Base-by-base conservation (phyloP, 2,329 filamentous ascomycete species). In the Fusarium nanum region DNA sequence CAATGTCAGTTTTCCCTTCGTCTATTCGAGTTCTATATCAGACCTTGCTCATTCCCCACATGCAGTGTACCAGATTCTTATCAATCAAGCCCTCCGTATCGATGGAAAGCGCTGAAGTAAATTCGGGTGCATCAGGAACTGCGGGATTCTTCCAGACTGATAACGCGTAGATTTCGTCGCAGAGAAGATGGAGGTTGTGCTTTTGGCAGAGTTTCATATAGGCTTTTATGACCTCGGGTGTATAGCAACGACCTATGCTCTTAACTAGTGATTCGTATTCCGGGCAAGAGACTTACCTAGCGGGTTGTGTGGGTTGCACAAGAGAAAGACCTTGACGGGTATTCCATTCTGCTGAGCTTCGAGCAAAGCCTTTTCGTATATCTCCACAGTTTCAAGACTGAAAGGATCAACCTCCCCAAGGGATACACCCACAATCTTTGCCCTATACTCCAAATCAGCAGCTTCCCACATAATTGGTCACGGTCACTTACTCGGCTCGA, bases 161-260 rank as follows among this genome's bases (percentile, higher is more conserved):
- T 7, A 60, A 11, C 2, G 54, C 53, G 8, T 60, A 60, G 3
- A 60, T 28, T 4, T 59, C 32, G 5, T 60, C 57, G n/a, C 13
- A 14, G 2, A 60, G 56, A 7, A 60, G 22, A 4, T 60, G 34
- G 0, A 60, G 8, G 2, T 8, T 25, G 16, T 48, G 32, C 4
- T 59, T 59, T 7, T 59, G 54, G 5, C 54, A 59, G 7, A 59
- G 22, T 10, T 16, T n/a, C 57, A 60, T 59, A 3, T 59, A 60
- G 1, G 42, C 42, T 6, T 59, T 9, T 0, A 59, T 7, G 16
- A 42, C 22, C 1, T 49, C 5, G 1, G 25, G 13, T 5, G 57
- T 23, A 13, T 60, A 59, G 9, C 42, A 60, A 18, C 32, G 42
- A 5, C 57, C 42, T 58, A 2, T 22, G 22, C 5, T 22, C 22